Evolutionary conservation across 192 early-diverging fungal genomes (phyloP).

Genomic region (Mortierella antarctica): DNA sequence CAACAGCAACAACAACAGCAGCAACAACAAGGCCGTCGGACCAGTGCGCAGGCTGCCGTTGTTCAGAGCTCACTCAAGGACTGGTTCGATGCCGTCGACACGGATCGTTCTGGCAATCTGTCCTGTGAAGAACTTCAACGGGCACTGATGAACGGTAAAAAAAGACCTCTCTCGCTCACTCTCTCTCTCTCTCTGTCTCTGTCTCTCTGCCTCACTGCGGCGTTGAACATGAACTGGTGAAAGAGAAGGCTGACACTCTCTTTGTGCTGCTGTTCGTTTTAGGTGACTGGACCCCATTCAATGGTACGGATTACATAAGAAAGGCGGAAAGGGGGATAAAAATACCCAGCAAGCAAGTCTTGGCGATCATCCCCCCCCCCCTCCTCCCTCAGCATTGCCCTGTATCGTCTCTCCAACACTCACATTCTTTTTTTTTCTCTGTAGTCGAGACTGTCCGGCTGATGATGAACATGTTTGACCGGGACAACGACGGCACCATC

Average conservation of each 20-base stretch:
- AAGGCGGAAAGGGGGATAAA: not conserved
- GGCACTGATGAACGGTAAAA: slow-evolving; percentile 64
- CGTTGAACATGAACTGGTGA: too few relatives aligned
- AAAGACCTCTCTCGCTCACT: not conserved
- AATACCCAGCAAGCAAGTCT: not conserved
- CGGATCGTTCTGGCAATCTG: slow-evolving; percentile 65
- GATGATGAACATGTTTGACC: slow-evolving; percentile 74
- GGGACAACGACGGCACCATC: slow-evolving; percentile 71
- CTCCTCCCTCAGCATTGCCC: not conserved
- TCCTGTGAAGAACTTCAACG: slow-evolving; percentile 69
- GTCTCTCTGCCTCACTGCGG: not conserved
- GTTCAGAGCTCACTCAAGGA: slow-evolving; percentile 37
- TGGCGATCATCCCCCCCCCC: not conserved
- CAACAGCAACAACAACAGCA: slow-evolving; percentile 30
- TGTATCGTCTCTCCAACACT: not conserved
- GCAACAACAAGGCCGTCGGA: not conserved
- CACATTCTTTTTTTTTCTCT: not conserved
- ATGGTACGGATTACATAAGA: slow-evolving; percentile 35
- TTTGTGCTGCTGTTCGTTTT: not conserved
- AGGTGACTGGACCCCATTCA: slow-evolving; percentile 71
- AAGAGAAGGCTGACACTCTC: not conserved
- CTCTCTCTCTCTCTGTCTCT: not conserved
- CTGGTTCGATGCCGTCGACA: slow-evolving; percentile 60
- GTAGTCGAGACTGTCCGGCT: slow-evolving; percentile 73
- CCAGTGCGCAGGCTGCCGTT: not conserved